Evolutionary conservation across 805 yeast genomes (phyloP), one percentile per base, ranked within the genome.

Genomic region (Scheffersomyces spartinae): DNA sequence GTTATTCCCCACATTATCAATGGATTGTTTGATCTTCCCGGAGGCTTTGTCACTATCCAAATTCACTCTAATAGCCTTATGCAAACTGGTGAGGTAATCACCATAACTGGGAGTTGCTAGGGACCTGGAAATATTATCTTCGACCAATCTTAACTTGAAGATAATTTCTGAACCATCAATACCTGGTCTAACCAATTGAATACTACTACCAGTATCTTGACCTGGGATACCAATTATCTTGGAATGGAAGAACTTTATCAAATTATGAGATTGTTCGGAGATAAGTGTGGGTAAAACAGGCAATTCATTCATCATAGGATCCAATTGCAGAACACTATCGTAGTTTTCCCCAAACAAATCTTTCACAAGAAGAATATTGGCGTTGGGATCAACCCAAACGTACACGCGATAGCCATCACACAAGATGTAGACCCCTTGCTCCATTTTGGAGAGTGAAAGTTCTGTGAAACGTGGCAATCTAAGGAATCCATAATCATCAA

Each of bases 351-450:
- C 94, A 41, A 88, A 74, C 29, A 91, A 50, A 47, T 86, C 96
- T 34, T 68, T 61, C 18, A 86, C 40, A 13, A 91, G 57, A 30
- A 71, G 49, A 7, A 77, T 71, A 36, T 77, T 74, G 0, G 81
- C 80, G 21, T 71, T 67, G 11, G 69, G 69, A 47, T 80, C 83
- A 21, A 86, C 55, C 73, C 81, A 78, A 18, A 86, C 55, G 26
- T 60, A 61, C 3, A 74, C 58, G 9, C 52, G 42, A 13, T 55
- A 58, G 11, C 94, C 88, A 40, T 82, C 71, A 55, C 80, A 85
- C 12, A 79, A 50, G 24, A 91, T 45, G 48, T 80, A 84, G 6
- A 81, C 85, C 6, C 94, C 93, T 21, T 84, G 83, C 27, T 66
- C 59, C 31, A 72, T 54, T 27, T 69, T 41, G 20, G 48, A 41